A percentile compares a stretch with the other conserved stretches of the same genome.
phyloP scores from a whole-genome alignment of 495 filamentous ascomycete species.

The Halenospora varia region DNA sequence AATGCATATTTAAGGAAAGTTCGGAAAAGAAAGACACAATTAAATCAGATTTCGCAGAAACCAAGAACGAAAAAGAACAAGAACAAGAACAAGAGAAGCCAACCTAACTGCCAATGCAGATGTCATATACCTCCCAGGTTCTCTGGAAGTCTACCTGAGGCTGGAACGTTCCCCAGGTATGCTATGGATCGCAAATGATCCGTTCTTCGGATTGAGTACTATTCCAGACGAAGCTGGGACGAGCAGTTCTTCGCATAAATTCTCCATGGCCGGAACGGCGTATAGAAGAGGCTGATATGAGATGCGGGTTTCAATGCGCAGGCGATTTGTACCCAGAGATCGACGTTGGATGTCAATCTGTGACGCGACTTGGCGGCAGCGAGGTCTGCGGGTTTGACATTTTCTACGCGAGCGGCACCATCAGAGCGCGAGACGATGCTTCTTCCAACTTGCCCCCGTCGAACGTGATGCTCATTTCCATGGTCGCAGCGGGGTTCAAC shows the following conservation, averaged over 20 bases:
- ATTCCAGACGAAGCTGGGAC: not conserved
- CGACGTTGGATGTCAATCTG: slow-evolving; percentile 1
- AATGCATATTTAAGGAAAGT: not conserved
- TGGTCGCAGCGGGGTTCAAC: not conserved
- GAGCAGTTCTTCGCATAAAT: not conserved
- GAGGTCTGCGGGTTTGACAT: not conserved
- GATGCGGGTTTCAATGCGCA: slow-evolving; percentile 1
- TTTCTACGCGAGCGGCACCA: not conserved
- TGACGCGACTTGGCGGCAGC: slow-evolving; percentile 5
- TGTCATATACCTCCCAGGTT: not conserved
- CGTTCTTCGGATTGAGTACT: not conserved
- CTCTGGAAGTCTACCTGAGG: not conserved
- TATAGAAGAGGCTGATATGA: slow-evolving; percentile 4
- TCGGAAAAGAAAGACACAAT: not conserved
- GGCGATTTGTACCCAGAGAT: not conserved
- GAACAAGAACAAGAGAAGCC: too few species aligned
- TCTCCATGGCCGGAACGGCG: not conserved
- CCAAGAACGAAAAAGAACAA: not conserved
- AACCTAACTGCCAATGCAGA: not conserved
- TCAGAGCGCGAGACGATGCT: not conserved
- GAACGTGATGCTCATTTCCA: not conserved
- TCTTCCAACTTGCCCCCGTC: not conserved
- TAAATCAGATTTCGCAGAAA: not conserved
- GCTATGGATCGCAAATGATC: not conserved
- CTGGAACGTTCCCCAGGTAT: not conserved